A percentile compares a stretch with the other conserved stretches of the same genome.
phyloP scores from a whole-genome alignment of 2,329 filamentous ascomycete species.

The Dactylellina parvicollis region DNA sequence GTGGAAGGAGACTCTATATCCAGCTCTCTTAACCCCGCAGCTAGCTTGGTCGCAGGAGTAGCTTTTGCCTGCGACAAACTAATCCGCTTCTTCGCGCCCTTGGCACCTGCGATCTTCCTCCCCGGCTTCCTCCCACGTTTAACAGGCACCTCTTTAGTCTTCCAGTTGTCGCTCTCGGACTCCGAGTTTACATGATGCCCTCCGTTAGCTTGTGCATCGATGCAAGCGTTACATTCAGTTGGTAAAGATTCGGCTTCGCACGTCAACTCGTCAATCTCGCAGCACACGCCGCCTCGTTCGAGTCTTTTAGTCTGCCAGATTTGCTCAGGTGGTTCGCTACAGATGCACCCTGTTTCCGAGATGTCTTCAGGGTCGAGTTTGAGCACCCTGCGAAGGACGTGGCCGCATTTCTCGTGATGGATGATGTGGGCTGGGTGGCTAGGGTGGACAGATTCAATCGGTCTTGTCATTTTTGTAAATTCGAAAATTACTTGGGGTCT shows the following conservation, averaged over 20 bases:
- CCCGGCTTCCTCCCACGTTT: background rate
- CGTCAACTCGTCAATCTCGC: slow-evolving; percentile 49
- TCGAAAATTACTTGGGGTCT: too few relatives aligned
- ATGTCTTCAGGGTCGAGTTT: slow-evolving; percentile 14
- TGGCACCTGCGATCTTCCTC: background rate
- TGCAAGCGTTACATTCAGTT: slow-evolving; percentile 31
- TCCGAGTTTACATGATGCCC: background rate
- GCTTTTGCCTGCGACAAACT: background rate
- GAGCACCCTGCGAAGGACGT: slow-evolving; percentile 35
- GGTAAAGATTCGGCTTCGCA: slow-evolving; percentile 36
- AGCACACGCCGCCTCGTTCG: slow-evolving; percentile 29
- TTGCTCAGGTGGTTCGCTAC: slow-evolving; percentile 28
- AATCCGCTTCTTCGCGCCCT: slow-evolving; percentile 6
- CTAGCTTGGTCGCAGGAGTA: slow-evolving; percentile 12
- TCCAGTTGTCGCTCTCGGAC: slow-evolving; percentile 1
- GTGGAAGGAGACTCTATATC: slow-evolving; percentile 12
- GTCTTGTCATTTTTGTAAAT: slow-evolving; percentile 34
- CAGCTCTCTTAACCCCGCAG: slow-evolving; percentile 3
- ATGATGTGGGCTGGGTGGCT: slow-evolving; percentile 45
- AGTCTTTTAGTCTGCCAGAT: slow-evolving; percentile 32
- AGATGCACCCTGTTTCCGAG: slow-evolving; percentile 42
- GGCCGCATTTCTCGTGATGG: slow-evolving; percentile 41
- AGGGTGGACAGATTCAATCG: slow-evolving; percentile 30
- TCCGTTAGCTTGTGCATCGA: slow-evolving; percentile 1
- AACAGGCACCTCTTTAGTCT: background rate